Conservation (phyloP, 164 flowering plant species). For the Liquidambar formosana region DNA sequence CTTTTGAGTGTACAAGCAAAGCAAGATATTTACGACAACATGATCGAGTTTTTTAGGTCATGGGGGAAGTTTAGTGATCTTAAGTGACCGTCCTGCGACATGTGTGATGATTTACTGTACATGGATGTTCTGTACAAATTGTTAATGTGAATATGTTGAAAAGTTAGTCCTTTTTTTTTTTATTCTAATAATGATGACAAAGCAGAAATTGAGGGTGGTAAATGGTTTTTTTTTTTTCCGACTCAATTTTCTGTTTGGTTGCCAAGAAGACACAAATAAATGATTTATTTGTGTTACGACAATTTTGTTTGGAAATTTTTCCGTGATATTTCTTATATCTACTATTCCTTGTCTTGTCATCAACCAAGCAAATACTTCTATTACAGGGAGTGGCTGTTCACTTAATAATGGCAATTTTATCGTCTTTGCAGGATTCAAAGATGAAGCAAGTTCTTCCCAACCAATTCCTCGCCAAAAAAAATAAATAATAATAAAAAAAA, state of each 20-base stretch:
- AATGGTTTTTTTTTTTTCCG: too few species aligned
- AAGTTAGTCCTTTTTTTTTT: not conserved
- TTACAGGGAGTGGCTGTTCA: not conserved
- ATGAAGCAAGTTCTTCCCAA: not conserved
- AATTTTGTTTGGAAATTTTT: not conserved
- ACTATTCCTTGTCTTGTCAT: not conserved
- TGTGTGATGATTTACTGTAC: not conserved
- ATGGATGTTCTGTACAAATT: too few species aligned
- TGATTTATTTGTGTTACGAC: not conserved
- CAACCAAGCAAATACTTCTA: not conserved
- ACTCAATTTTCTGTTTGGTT: too few species aligned
- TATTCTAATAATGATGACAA: not conserved
- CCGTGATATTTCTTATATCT: too few species aligned
- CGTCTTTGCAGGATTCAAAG: not conserved
- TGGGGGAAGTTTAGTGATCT: conserved; percentile 40
- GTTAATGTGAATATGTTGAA: not conserved
- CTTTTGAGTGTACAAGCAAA: conserved; percentile 56
- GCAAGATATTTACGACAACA: conserved; percentile 60
- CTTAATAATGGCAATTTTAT: not conserved
- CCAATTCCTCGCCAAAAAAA: too few species aligned
- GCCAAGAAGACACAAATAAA: too few species aligned
- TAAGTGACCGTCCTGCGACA: conserved; percentile 12
- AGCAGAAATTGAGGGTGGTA: not conserved
- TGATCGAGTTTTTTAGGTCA: conserved; percentile 74
- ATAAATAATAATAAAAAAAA: too few species aligned